phyloP scores from a whole-genome alignment of 371 early-diverging fungal species.

The Mortierella sp. region DNA sequence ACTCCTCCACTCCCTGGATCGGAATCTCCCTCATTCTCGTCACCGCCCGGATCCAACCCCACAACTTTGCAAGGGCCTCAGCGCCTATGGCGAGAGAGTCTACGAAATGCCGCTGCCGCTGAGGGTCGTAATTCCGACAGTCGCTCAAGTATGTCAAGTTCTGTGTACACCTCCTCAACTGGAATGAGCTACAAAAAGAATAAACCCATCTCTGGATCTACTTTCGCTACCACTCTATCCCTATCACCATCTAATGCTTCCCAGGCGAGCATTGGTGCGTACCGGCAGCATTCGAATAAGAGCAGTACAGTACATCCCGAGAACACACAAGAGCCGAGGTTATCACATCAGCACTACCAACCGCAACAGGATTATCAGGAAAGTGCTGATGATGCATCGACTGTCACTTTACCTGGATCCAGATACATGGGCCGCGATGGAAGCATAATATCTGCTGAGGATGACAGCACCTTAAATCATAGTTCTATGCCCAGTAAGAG shows the following conservation, averaged over 20 bases:
- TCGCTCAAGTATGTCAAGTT: constrained; percentile 13
- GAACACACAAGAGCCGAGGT: neutral
- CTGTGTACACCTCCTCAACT: constrained; percentile 11
- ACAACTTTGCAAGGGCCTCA: constrained; percentile 22
- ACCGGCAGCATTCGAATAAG: constrained; percentile 11
- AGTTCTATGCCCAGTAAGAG: constrained; percentile 1
- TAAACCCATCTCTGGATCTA: constrained; percentile 37
- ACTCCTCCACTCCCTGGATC: constrained; percentile 4
- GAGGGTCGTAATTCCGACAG: constrained; percentile 32
- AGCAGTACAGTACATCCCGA: constrained; percentile 23
- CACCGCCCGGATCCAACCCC: constrained; percentile 6
- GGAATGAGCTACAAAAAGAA: constrained; percentile 8
- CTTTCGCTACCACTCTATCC: constrained; percentile 29
- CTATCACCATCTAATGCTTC: constrained; percentile 35
- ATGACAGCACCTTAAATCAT: constrained; percentile 8
- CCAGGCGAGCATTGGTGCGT: constrained; percentile 18
- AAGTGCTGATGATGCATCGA: constrained; percentile 31
- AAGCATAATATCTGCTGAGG: constrained; percentile 3
- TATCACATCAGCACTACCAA: neutral
- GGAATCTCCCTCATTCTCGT: constrained; percentile 16
- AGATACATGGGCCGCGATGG: constrained; percentile 20
- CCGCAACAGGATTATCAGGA: constrained; percentile 1
- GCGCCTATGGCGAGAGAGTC: constrained; percentile 33
- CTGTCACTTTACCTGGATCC: constrained; percentile 42
- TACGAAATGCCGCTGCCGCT: constrained; percentile 38